A percentile compares a stretch with the other conserved stretches of the same genome.
phyloP scores from a whole-genome alignment of 2,329 filamentous ascomycete species.

The Verticillium isaacii region DNA sequence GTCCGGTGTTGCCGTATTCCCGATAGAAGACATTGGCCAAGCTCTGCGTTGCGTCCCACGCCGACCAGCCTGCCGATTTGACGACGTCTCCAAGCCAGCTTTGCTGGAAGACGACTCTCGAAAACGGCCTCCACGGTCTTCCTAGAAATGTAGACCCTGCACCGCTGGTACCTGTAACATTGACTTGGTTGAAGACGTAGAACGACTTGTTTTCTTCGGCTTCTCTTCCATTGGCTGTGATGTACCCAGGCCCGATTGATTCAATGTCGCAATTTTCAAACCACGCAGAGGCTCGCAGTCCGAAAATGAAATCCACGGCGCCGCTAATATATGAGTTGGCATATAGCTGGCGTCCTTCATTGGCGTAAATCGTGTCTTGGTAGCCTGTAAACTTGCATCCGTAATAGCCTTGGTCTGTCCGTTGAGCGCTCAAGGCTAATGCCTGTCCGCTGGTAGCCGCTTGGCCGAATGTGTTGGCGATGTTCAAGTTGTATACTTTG shows the following conservation, averaged over 20 bases:
- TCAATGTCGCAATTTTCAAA: slow-evolving; percentile 47
- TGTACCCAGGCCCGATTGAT: slow-evolving; percentile 38
- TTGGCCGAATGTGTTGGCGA: slow-evolving; percentile 35
- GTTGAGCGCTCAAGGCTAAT: slow-evolving; percentile 47
- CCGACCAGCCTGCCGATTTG: slow-evolving; percentile 44
- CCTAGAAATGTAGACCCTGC: slow-evolving; percentile 43
- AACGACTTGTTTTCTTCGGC: slow-evolving; percentile 41
- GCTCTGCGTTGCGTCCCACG: slow-evolving; percentile 32
- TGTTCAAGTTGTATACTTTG: slow-evolving; percentile 36
- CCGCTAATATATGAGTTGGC: slow-evolving; percentile 49
- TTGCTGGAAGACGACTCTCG: slow-evolving; percentile 45
- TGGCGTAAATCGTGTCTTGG: slow-evolving; percentile 51
- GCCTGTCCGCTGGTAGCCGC: slow-evolving; percentile 33
- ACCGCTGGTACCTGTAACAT: slow-evolving; percentile 22
- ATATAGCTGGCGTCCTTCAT: slow-evolving; percentile 49
- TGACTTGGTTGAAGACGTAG: slow-evolving; percentile 37
- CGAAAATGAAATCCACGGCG: slow-evolving; percentile 57
- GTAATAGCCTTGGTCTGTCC: slow-evolving; percentile 34
- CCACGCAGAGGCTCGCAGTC: slow-evolving; percentile 47
- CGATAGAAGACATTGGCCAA: slow-evolving; percentile 44
- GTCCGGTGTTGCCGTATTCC: slow-evolving; percentile 48
- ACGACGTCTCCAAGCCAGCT: slow-evolving; percentile 42
- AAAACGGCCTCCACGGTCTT: slow-evolving; percentile 46
- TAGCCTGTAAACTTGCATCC: slow-evolving; percentile 46
- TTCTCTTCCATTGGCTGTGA: slow-evolving; percentile 40